These are phyloP conservation scores for Brassica hybrid DNA, from an alignment of 441 rosid genomes.

Conservation along the genomic window DNA sequence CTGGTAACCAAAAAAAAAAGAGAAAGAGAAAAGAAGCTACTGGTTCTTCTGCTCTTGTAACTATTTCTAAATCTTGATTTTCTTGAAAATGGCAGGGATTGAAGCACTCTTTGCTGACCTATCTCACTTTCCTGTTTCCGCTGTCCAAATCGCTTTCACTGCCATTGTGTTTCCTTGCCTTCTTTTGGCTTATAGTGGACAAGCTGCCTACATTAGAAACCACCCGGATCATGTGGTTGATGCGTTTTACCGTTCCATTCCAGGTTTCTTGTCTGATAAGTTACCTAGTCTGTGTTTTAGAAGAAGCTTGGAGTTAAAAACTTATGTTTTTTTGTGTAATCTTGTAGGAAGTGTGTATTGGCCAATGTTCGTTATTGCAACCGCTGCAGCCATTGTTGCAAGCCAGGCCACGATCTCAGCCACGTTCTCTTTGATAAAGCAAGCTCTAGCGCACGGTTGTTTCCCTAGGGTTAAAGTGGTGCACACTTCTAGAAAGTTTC, in stretches of 20 bases:
- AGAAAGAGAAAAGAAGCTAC: background rate
- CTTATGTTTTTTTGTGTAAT: background rate
- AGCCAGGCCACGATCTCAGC: conserved; percentile 97
- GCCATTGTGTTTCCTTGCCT: conserved; percentile 92
- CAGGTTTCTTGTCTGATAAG: conserved; percentile 50
- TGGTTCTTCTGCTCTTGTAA: background rate
- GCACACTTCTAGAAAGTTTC: conserved; percentile 84
- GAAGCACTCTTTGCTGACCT: conserved; percentile 98
- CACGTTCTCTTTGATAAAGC: conserved; percentile 90
- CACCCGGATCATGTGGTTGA: conserved; percentile 63
- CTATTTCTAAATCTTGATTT: conserved; percentile 1
- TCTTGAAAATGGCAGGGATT: conserved; percentile 60
- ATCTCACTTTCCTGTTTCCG: conserved; percentile 85
- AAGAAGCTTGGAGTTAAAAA: background rate
- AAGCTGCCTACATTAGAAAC: conserved; percentile 85
- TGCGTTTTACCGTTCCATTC: conserved; percentile 91
- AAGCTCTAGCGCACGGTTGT: conserved; percentile 90
- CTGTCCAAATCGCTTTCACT: conserved; percentile 90
- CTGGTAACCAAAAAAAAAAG: conserved; percentile 1
- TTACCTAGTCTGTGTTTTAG: background rate
- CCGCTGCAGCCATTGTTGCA: conserved; percentile 92
- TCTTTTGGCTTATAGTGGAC: conserved; percentile 91
- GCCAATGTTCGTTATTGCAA: conserved; percentile 92
- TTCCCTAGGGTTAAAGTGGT: conserved; percentile 95
- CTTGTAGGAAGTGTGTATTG: conserved; percentile 80